Evolutionary conservation across 1,139 yeast genomes (phyloP), one percentile per base, ranked within the genome.

Genomic region (Saccharomyces uvarum): DNA sequence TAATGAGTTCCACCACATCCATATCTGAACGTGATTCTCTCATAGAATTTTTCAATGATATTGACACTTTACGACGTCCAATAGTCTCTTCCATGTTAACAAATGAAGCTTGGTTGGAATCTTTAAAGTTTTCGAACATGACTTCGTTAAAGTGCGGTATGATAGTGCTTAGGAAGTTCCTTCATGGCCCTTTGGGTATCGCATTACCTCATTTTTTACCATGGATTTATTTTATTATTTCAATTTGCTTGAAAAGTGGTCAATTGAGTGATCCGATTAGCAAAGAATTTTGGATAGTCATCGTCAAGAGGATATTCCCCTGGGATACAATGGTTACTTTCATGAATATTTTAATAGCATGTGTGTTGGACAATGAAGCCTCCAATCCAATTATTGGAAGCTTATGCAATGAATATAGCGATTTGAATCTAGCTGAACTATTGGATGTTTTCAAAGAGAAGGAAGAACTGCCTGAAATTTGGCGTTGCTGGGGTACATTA

Each of bases 401-500:
- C 11, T 50, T 67, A 5, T 62, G 66, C 51, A 54, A 58, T 21
- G 51, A 59, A 29, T 65, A 61, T 49, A 55, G 60, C 14, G 48
- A 54, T 8, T 57, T 62, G 56, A 51, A 55, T 27, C 54, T 67
- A 16, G 63, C 57, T 6, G 72, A 72, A 44, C 72, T 75, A 52
- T 64, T 82, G 16, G 62, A 67, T 4, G 66, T 73, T 58, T 83
- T 82, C 64, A 76, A 80, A 56, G 74, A 77, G 47, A 76, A 81
- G 64, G 93, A 86, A 68, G 78, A 75, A 50, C 72, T 86, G 53
- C 82, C 87, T 46, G 95, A 86, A 70, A 87, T 83, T 29, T 86
- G 91, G 90, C 83, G 83, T 66, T 83, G 90, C 64, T 86, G 93
- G 90, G 95, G 95, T 2, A 81, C 90, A 0, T 70, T 86, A 47